Conservation (phyloP, 78 protist species). For the Guillardia theta region DNA sequence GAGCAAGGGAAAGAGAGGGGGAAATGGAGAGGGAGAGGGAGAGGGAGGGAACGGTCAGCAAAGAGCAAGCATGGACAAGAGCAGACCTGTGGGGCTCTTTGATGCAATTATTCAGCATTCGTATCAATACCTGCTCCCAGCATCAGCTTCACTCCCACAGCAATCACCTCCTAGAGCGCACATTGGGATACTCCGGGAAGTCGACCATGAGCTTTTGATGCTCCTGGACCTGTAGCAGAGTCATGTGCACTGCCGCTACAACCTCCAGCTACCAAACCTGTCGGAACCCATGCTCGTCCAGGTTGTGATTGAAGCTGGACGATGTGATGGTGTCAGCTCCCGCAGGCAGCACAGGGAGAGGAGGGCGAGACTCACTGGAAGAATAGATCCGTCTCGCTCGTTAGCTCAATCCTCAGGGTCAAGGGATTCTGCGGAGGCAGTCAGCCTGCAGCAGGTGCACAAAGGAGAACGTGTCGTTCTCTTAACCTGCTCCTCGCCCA, state of each 20-base stretch:
- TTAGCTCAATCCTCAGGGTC: constrained; percentile 36
- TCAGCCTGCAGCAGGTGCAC: background rate
- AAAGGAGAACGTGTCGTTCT: background rate
- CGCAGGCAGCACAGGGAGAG: background rate
- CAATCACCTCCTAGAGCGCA: too few species aligned
- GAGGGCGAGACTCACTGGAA: background rate
- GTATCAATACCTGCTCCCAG: too few species aligned
- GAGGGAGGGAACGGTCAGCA: background rate
- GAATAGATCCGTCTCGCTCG: constrained; percentile 41
- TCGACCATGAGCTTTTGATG: constrained; percentile 52
- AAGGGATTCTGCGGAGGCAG: background rate
- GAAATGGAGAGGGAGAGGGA: background rate
- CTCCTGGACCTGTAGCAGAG: constrained; percentile 17
- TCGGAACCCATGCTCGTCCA: constrained; percentile 43
- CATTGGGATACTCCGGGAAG: constrained; percentile 42
- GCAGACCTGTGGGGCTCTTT: constrained; percentile 7
- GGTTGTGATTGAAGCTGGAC: background rate
- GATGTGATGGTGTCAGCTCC: background rate
- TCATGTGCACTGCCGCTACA: too few species aligned
- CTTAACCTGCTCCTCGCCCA: background rate
- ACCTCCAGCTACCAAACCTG: too few species aligned
- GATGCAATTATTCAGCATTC: constrained; percentile 44
- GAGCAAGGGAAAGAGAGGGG: background rate
- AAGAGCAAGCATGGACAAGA: background rate
- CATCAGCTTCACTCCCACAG: too few species aligned